Conservation (phyloP, 2,329 filamentous ascomycete species). For the Apiospora phragmitis region DNA sequence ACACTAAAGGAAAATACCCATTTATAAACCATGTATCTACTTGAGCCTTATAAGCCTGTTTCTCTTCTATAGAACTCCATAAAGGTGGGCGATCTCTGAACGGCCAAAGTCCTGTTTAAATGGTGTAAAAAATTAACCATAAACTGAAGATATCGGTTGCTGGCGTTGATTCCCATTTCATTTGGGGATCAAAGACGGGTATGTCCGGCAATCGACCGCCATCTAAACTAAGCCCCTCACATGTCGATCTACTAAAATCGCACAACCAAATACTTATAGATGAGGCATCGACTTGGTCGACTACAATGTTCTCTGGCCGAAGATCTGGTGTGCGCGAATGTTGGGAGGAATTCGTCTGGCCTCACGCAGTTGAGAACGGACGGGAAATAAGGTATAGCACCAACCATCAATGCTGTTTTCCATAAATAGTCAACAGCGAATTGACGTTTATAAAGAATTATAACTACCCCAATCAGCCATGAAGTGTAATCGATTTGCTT, state of each 20-base stretch:
- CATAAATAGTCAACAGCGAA: too few species aligned
- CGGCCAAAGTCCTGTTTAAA: slow-evolving; percentile 2
- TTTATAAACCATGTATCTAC: not conserved
- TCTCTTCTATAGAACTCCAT: not conserved
- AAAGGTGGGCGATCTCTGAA: not conserved
- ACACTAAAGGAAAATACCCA: not conserved
- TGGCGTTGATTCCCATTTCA: slow-evolving; percentile 10
- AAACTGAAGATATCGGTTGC: slow-evolving; percentile 10
- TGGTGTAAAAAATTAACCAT: slow-evolving; percentile 4
- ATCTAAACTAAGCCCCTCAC: slow-evolving; percentile 29
- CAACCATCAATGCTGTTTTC: too few species aligned
- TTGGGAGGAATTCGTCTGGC: not conserved
- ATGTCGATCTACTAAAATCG: slow-evolving; percentile 34
- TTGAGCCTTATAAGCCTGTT: slow-evolving; percentile 3
- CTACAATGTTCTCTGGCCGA: slow-evolving; percentile 31
- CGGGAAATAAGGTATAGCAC: too few species aligned
- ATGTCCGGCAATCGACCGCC: slow-evolving; percentile 28
- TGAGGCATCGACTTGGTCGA: slow-evolving; percentile 25
- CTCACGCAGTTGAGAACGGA: too few species aligned
- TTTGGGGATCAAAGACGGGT: slow-evolving; percentile 21
- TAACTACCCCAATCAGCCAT: too few species aligned
- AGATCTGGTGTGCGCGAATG: slow-evolving; percentile 38
- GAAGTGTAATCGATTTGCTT: too few species aligned
- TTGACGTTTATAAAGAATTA: too few species aligned
- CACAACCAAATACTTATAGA: slow-evolving; percentile 31